Conservation (phyloP, 2,329 filamentous ascomycete species). For the Periconia sp. region DNA sequence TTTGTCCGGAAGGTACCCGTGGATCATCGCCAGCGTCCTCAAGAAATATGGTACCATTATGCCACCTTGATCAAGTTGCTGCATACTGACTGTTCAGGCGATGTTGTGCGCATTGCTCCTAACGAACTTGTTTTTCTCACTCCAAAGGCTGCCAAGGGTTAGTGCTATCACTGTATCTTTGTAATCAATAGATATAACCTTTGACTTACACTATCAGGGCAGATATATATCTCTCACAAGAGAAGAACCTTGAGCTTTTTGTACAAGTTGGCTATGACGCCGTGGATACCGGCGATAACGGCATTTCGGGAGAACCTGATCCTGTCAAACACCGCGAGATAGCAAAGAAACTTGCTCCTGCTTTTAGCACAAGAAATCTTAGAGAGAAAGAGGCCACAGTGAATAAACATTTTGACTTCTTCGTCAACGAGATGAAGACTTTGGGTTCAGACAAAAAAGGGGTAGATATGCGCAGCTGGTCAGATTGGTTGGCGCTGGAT, state of each 20-base stretch:
- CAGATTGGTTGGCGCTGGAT: constrained; percentile 9
- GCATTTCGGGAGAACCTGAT: too few relatives aligned
- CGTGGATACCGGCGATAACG: too few relatives aligned
- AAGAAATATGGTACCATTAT: background rate
- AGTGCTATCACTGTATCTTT: too few relatives aligned
- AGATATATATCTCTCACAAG: too few relatives aligned
- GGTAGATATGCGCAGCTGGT: constrained; percentile 4
- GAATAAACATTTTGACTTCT: constrained; percentile 8
- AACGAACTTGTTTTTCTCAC: background rate
- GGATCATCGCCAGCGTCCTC: background rate
- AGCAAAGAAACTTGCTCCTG: constrained; percentile 8
- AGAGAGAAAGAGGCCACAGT: constrained; percentile 2
- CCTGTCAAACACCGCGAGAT: constrained; percentile 8
- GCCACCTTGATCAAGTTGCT: background rate
- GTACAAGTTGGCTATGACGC: too few relatives aligned
- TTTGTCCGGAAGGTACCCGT: background rate
- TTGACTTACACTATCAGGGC: too few relatives aligned
- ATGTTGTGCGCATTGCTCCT: background rate
- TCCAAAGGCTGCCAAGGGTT: background rate
- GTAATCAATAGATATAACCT: too few relatives aligned
- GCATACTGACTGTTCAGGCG: background rate
- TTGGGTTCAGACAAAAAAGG: too few relatives aligned
- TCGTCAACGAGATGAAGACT: too few relatives aligned
- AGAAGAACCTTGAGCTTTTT: too few relatives aligned
- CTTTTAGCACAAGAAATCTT: constrained; percentile 7